Conservation (phyloP, 202 grass and related monocot genomes). For the Digitaria exilis region DNA sequence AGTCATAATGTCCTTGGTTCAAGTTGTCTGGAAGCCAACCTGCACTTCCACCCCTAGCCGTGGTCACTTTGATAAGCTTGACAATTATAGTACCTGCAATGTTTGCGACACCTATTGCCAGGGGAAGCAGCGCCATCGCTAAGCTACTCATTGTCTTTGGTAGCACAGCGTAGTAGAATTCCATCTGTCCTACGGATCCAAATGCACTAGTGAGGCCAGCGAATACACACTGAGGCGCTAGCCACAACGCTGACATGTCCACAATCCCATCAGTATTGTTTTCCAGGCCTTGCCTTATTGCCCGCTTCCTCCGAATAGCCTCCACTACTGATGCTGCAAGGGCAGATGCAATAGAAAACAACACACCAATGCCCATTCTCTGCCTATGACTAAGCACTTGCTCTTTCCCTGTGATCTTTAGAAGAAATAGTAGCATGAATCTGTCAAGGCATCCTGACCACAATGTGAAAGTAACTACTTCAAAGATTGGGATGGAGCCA, state of each 20-base stretch:
- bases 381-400: conserved; percentile 31
- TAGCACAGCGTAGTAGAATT: conserved; percentile 39
- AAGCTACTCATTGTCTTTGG: conserved; percentile 44
- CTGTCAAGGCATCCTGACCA: conserved; percentile 35
- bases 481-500: conserved; percentile 30
- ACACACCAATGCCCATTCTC: conserved; percentile 39
- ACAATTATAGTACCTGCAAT: conserved; percentile 8
- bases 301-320: neutral
- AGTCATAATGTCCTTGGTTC: conserved; percentile 51
- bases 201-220: conserved; percentile 30
- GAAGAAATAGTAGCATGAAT: conserved; percentile 3
- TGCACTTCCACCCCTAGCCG: neutral
- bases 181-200: conserved; percentile 34
- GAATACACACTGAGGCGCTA: conserved; percentile 28
- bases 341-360: conserved; percentile 15
- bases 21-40: conserved; percentile 42
- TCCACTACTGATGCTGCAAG: conserved; percentile 18
- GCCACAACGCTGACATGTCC: conserved; percentile 36
- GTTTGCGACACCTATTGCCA: conserved; percentile 19
- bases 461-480: conserved; percentile 34
- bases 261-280: neutral
- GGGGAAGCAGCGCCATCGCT: conserved; percentile 25
- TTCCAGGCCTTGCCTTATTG: conserved; percentile 7
- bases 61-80: conserved; percentile 19
- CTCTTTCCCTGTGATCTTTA: conserved; percentile 28